Evolutionary conservation across 1,284 basidiomycete genomes (phyloP).

Genomic region (Moesziomyces globuligerus): DNA sequence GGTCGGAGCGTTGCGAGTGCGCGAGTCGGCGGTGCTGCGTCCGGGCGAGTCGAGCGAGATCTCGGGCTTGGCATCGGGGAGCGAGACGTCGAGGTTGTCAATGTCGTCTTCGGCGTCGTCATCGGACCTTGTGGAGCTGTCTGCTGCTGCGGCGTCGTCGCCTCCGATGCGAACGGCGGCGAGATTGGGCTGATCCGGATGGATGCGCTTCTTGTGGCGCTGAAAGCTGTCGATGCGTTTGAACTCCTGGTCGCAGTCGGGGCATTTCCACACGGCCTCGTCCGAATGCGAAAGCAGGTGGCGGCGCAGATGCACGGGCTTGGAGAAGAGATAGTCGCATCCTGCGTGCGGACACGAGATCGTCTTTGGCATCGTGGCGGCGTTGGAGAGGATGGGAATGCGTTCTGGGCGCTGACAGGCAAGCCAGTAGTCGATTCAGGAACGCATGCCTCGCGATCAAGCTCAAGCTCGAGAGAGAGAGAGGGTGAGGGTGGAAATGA

Average conservation of each 20-base stretch:
- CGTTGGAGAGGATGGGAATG: not conserved
- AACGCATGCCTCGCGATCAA: no score
- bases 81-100: conserved; percentile 7
- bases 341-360: conserved; percentile 44
- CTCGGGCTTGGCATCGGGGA: not conserved
- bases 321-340: conserved; percentile 42
- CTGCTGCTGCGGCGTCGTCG: not conserved
- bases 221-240: conserved; percentile 53
- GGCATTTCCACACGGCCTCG: conserved; percentile 36
- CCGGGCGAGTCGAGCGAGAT: not conserved
- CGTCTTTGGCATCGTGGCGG: conserved; percentile 32
- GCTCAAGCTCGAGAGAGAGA: no score
- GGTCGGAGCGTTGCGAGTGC: no score
- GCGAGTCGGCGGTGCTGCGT: no score
- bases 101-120: conserved; percentile 20
- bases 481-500: no score
- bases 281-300: conserved; percentile 46
- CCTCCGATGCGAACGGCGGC: conserved; percentile 25
- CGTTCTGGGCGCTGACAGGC: no score
- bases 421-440: no score
- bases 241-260: conserved; percentile 41
- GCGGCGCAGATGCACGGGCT: conserved; percentile 43
- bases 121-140: conserved; percentile 14
- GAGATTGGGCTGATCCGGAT: conserved; percentile 28
- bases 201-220: conserved; percentile 47